These are phyloP conservation scores for Benincasa hispida DNA, from an alignment of 306 rosid genomes.

Conservation along the genomic window DNA sequence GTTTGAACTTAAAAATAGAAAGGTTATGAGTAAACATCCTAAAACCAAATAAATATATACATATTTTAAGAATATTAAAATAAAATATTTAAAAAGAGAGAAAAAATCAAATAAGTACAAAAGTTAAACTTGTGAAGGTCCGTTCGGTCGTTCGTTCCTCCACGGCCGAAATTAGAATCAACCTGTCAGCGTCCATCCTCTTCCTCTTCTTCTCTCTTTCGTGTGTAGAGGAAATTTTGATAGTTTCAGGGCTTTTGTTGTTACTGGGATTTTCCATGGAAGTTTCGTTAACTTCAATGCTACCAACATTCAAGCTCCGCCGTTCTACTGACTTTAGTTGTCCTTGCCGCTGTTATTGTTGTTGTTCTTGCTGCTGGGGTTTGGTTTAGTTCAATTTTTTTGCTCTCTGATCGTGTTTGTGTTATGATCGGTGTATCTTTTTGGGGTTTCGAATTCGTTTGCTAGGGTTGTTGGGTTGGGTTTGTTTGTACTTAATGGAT, in stretches of 20 bases:
- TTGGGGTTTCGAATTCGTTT: neutral
- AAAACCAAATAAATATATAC: too few relatives aligned
- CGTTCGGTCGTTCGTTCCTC: conserved; percentile 26
- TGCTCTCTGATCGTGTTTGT: neutral
- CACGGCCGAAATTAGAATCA: neutral
- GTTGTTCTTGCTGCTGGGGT: neutral
- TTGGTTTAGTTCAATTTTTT: neutral
- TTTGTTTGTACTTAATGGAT: conserved; percentile 29
- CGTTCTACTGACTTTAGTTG: conserved; percentile 2
- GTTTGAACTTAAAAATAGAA: too few relatives aligned
- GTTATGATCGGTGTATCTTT: neutral
- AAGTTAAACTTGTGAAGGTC: too few relatives aligned
- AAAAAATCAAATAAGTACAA: too few relatives aligned
- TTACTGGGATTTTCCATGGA: conserved; percentile 10
- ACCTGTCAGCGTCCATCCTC: conserved; percentile 1
- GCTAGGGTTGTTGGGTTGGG: neutral
- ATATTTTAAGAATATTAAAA: too few relatives aligned
- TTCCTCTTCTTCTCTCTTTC: too few relatives aligned
- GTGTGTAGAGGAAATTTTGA: too few relatives aligned
- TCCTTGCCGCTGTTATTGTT: conserved; percentile 4
- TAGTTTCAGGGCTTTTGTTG: too few relatives aligned
- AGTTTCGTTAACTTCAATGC: neutral
- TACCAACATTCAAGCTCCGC: neutral
- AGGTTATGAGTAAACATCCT: too few relatives aligned
- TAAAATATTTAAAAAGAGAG: too few relatives aligned